A percentile compares a stretch with the other conserved stretches of the same genome.
Evolutionary conservation across 2,329 filamentous ascomycete genomes (phyloP).

Genomic region (Fusarium solani-melongenae): DNA sequence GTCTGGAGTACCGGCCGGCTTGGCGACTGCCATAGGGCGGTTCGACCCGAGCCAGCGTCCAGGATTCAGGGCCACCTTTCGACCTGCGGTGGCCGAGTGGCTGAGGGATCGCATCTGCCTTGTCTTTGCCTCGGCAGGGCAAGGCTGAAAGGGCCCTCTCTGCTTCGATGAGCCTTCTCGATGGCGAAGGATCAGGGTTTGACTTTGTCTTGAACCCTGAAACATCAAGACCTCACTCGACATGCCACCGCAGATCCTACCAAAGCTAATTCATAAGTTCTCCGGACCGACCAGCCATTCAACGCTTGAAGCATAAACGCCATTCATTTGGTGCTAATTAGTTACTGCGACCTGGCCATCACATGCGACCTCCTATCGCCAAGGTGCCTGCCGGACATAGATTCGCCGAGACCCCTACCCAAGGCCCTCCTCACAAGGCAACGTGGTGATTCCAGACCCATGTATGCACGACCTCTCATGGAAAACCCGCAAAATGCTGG

Average conservation of each 20-base stretch:
- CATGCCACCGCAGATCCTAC: background rate
- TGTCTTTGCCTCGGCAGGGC: conserved; percentile 7
- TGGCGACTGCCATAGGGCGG: conserved; percentile 25
- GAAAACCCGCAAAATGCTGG: conserved; percentile 25
- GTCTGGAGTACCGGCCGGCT: conserved; percentile 26
- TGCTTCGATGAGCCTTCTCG: background rate
- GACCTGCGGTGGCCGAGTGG: conserved; percentile 14
- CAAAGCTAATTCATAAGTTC: background rate
- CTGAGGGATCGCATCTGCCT: conserved; percentile 6
- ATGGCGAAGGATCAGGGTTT: background rate
- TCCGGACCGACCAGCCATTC: background rate
- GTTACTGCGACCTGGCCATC: conserved; percentile 2
- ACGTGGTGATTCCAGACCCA: conserved; percentile 16
- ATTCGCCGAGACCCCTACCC: conserved; percentile 11
- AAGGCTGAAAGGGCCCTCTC: background rate
- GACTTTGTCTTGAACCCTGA: background rate
- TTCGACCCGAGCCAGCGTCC: conserved; percentile 36
- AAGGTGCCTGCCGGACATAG: conserved; percentile 9
- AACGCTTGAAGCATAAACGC: background rate
- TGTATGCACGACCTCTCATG: conserved; percentile 7
- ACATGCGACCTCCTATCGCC: conserved; percentile 29
- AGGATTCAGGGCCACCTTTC: conserved; percentile 3
- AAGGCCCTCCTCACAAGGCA: background rate
- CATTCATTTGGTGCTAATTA: background rate
- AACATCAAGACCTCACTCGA: background rate